These are phyloP conservation scores for Salix viminalis DNA, from an alignment of 345 rosid genomes.

Conservation along the genomic window DNA sequence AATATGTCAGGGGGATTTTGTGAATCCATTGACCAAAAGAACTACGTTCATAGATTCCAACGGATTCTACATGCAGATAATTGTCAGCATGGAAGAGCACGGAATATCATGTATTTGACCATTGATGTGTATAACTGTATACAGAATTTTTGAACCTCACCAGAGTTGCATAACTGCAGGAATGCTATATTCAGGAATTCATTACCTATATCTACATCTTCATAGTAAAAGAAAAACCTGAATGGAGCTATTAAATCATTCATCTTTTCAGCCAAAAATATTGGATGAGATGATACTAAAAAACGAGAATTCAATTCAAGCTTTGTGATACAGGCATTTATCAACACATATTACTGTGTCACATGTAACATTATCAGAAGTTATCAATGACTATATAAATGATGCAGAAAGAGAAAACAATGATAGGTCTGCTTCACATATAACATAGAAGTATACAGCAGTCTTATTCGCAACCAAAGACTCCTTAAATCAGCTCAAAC, in stretches of 20 bases:
- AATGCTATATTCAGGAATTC: not conserved
- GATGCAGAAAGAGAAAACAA: too few relatives aligned
- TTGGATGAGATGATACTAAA: not conserved
- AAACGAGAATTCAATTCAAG: not conserved
- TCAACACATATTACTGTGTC: not conserved
- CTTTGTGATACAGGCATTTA: not conserved
- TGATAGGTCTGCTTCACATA: too few relatives aligned
- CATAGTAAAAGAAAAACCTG: not conserved
- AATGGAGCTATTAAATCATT: not conserved
- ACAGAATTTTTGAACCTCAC: not conserved
- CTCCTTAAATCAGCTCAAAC: not conserved
- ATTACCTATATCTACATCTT: not conserved
- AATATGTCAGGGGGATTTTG: slow-evolving; percentile 27
- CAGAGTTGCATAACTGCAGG: not conserved
- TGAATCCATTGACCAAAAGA: not conserved
- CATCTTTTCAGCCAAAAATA: not conserved
- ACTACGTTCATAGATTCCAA: not conserved
- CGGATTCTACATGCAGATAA: not conserved
- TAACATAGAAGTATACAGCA: not conserved
- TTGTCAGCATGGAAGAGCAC: not conserved
- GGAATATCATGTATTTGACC: not conserved
- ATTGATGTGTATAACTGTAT: not conserved
- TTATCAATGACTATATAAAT: not conserved
- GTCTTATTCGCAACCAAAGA: not conserved
- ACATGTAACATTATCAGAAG: not conserved